phyloP scores from a whole-genome alignment of 441 rosid genomes.

The Kokia cookei region DNA sequence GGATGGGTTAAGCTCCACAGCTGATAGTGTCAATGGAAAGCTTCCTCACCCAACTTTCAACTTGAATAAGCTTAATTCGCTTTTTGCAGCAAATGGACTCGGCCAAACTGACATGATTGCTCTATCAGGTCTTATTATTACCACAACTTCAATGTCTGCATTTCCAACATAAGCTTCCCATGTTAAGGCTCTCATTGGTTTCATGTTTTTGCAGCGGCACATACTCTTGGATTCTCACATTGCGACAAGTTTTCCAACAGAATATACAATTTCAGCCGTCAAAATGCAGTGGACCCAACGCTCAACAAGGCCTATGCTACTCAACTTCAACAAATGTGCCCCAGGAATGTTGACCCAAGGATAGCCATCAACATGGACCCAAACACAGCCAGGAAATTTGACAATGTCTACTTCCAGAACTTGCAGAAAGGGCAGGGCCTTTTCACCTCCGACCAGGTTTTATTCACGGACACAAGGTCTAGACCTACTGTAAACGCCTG shows the following conservation, averaged over 20 bases:
- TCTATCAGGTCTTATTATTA: conserved; percentile 52
- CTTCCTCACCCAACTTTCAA: conserved; percentile 64
- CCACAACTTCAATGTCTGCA: not conserved
- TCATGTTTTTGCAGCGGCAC: conserved; percentile 47
- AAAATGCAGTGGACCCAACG: conserved; percentile 53
- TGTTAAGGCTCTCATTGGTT: not conserved
- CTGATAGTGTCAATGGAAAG: conserved; percentile 49
- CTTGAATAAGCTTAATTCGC: conserved; percentile 46
- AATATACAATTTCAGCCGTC: conserved; percentile 56
- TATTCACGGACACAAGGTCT: conserved; percentile 58
- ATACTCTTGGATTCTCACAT: conserved; percentile 82
- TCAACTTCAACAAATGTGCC: conserved; percentile 59
- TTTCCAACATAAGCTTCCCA: not conserved
- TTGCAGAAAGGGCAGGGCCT: conserved; percentile 67
- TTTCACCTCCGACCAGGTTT: conserved; percentile 83
- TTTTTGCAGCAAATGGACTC: conserved; percentile 61
- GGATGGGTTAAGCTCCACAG: conserved; percentile 66
- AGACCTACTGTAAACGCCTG: conserved; percentile 48
- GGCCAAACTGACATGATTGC: conserved; percentile 87
- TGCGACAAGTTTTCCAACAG: conserved; percentile 59
- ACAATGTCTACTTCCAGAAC: conserved; percentile 64
- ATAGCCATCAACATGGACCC: conserved; percentile 95
- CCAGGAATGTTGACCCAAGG: conserved; percentile 48
- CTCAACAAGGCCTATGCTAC: conserved; percentile 47
- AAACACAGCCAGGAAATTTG: conserved; percentile 58